A percentile compares a stretch with the other conserved stretches of the same genome.
Evolutionary conservation across 2,329 filamentous ascomycete species (phyloP).

Genomic region (Plenodomus lindquistii): DNA sequence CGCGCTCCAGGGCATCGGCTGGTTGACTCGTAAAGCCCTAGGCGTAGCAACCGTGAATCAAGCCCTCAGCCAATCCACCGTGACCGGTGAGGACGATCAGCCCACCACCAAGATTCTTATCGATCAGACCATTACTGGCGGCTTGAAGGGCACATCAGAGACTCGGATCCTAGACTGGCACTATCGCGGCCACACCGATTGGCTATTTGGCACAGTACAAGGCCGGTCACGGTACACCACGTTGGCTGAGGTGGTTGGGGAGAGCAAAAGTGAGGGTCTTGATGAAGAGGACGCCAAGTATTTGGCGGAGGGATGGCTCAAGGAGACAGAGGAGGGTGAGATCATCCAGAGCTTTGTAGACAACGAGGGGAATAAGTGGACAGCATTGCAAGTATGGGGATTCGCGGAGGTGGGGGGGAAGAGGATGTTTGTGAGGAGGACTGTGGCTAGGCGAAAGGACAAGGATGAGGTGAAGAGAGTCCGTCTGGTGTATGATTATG

Average conservation of each 20-base stretch:
- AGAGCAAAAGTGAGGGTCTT: constrained; percentile 23
- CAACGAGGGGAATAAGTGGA: constrained; percentile 42
- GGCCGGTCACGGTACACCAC: constrained; percentile 61
- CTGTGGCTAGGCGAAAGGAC: constrained; percentile 39
- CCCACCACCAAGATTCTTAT: constrained; percentile 66
- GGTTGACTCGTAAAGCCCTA: constrained; percentile 73
- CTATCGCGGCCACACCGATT: constrained; percentile 71
- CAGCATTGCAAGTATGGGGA: constrained; percentile 40
- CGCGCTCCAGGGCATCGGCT: constrained; percentile 60
- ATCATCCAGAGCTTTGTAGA: constrained; percentile 41
- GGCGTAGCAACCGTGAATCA: constrained; percentile 70
- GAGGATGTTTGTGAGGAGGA: constrained; percentile 37
- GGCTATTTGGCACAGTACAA: constrained; percentile 74
- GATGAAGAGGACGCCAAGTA: constrained; percentile 28
- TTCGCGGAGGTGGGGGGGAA: constrained; percentile 37
- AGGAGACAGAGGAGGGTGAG: constrained; percentile 34
- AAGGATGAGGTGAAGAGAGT: constrained; percentile 33
- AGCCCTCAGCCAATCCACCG: constrained; percentile 49
- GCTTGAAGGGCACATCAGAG: constrained; percentile 68
- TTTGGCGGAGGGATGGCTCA: constrained; percentile 34
- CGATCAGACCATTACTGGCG: constrained; percentile 71
- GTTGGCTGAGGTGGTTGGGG: constrained; percentile 27
- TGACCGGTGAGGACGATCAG: constrained; percentile 23
- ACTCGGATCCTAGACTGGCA: constrained; percentile 60
- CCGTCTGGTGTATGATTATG: constrained; percentile 42